phyloP scores from a whole-genome alignment of 768 basidiomycete genomes.

The Termitomyces sp. region DNA sequence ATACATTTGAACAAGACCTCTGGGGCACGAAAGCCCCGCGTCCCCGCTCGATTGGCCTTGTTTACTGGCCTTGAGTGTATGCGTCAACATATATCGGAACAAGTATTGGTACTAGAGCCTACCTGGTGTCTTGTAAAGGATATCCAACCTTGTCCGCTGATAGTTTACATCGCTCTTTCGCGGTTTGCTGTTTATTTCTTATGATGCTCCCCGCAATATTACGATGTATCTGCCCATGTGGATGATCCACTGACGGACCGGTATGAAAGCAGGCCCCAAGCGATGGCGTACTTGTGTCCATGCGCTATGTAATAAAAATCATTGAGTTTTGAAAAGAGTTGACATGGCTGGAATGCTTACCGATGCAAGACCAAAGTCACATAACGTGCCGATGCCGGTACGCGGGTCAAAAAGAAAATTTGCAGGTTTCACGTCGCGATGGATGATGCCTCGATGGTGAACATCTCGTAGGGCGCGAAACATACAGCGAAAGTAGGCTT shows the following conservation, averaged over 20 bases:
- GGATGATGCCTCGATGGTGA: constrained; percentile 82
- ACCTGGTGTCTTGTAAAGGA: constrained; percentile 72
- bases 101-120: constrained; percentile 5
- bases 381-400: constrained; percentile 78
- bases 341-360: constrained; percentile 38
- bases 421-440: constrained; percentile 97
- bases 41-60: constrained; percentile 95
- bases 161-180: constrained; percentile 45
- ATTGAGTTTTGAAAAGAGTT: background rate
- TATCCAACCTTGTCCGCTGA: constrained; percentile 73
- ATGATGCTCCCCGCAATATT: constrained; percentile 41
- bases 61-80: constrained; percentile 54
- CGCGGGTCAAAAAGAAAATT: constrained; percentile 93
- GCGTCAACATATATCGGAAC: background rate
- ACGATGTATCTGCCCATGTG: constrained; percentile 60
- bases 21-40: constrained; percentile 93
- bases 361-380: constrained; percentile 94
- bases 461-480: constrained; percentile 88
- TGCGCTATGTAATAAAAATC: constrained; percentile 35
- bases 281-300: constrained; percentile 36
- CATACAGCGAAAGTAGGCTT: constrained; percentile 85
- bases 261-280: constrained; percentile 77
- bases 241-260: constrained; percentile 47
- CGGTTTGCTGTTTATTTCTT: constrained; percentile 55
- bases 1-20: constrained; percentile 94